Conservation (phyloP, 169 alveolate species). For the Eimeria maxima region DNA sequence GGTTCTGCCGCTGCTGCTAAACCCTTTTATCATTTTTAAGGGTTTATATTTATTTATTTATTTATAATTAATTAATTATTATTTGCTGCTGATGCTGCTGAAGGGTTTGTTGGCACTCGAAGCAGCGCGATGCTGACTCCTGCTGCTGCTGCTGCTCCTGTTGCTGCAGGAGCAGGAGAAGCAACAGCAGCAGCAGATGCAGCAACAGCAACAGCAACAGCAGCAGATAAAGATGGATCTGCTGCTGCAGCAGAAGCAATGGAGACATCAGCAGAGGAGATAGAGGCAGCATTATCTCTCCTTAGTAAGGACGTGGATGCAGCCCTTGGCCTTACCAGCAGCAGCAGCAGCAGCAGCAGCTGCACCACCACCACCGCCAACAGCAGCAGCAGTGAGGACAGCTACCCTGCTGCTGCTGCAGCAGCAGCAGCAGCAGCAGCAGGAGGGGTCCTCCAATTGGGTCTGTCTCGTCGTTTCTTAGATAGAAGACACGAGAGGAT, state of each 20-base stretch:
- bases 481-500: neutral
- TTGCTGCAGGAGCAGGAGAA: too few species aligned
- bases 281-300: too few species aligned
- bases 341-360: conserved; percentile 3
- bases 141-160: too few species aligned
- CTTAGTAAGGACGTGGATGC: neutral
- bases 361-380: neutral
- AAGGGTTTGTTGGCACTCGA: conserved; percentile 77
- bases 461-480: neutral
- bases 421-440: conserved; percentile 6
- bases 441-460: neutral
- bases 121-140: too few species aligned
- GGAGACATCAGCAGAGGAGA: too few species aligned
- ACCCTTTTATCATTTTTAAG: neutral
- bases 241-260: too few species aligned
- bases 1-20: neutral
- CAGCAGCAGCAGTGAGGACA: conserved; percentile 26
- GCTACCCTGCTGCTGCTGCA: too few species aligned
- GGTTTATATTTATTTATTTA: neutral
- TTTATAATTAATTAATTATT: neutral
- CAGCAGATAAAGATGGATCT: too few species aligned
- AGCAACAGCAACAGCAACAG: too few species aligned
- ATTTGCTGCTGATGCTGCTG: conserved; percentile 70
- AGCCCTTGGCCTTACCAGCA: neutral
- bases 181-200: too few species aligned